A percentile compares a stretch with the other conserved stretches of the same genome.
phyloP scores from a whole-genome alignment of 331 rosid species.

The Acacia pycnantha region DNA sequence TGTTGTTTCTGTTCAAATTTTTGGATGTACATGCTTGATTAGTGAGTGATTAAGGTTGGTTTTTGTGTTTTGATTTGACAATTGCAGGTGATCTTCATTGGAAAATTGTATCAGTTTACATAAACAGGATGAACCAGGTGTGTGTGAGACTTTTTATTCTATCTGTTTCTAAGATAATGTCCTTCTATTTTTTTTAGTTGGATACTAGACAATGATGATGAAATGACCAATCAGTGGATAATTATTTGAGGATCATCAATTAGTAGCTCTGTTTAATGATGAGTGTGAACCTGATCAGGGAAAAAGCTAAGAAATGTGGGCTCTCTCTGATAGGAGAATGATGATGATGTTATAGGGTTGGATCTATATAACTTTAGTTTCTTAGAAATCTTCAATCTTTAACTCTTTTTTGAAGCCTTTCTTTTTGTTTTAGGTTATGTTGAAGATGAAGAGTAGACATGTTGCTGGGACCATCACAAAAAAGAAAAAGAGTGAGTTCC shows the following conservation, averaged over 20 bases:
- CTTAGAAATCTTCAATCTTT: constrained; percentile 38
- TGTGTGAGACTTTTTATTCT: constrained; percentile 42
- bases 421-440: constrained; percentile 80
- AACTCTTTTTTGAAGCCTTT: constrained; percentile 40
- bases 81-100: constrained; percentile 93
- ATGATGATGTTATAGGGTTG: constrained; percentile 36
- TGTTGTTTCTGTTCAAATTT: background rate
- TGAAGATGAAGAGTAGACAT: constrained; percentile 99
- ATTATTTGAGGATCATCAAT: constrained; percentile 58
- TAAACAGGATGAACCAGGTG: constrained; percentile 82
- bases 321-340: constrained; percentile 8
- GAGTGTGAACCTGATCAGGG: constrained; percentile 37
- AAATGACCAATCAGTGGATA: constrained; percentile 27
- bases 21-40: background rate
- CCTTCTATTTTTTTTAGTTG: background rate
- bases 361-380: constrained; percentile 16
- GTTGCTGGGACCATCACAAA: constrained; percentile 98
- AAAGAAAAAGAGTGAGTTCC: constrained; percentile 97
- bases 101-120: constrained; percentile 90
- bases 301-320: constrained; percentile 29
- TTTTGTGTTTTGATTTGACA: constrained; percentile 5
- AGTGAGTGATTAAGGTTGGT: background rate
- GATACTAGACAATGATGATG: background rate
- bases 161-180: background rate
- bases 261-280: constrained; percentile 28